phyloP scores from a whole-genome alignment of 805 yeast genomes.

The Priceomyces castillae region DNA sequence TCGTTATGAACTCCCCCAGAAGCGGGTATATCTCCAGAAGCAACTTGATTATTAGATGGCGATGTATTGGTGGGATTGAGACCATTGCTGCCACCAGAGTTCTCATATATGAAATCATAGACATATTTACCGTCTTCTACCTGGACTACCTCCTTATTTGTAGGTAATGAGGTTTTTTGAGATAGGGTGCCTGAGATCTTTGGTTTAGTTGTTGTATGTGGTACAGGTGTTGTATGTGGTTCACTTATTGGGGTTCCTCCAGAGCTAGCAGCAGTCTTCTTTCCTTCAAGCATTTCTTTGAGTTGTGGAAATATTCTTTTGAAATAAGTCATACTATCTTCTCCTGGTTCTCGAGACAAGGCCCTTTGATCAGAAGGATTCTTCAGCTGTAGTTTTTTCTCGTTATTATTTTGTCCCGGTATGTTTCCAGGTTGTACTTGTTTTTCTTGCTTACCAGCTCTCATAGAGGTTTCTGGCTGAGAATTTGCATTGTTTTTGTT shows the following conservation, averaged over 20 bases:
- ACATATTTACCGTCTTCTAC: slow-evolving; percentile 10
- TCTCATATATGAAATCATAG: slow-evolving; percentile 11
- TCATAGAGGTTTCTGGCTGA: too few relatives aligned
- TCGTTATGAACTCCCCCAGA: not conserved
- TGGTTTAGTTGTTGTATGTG: not conserved
- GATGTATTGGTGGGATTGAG: not conserved
- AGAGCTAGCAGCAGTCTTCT: not conserved
- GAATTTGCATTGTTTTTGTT: not conserved
- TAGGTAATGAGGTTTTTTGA: not conserved
- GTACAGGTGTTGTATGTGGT: not conserved
- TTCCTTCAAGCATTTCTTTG: not conserved
- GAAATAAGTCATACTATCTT: slow-evolving; percentile 9
- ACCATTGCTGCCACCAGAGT: not conserved
- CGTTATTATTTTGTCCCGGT: too few relatives aligned
- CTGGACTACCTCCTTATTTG: not conserved
- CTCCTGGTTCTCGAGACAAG: slow-evolving; percentile 6
- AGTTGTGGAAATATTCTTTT: slow-evolving; percentile 8
- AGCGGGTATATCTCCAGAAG: not conserved
- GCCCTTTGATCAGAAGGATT: too few relatives aligned
- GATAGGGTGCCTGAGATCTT: not conserved
- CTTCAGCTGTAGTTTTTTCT: too few relatives aligned
- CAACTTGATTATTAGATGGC: not conserved
- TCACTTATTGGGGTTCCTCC: not conserved
- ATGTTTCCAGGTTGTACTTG: too few relatives aligned
- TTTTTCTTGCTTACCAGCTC: too few relatives aligned